Conservation (phyloP, 352 stramenopile genomes). For the Globisporangium splendens region DNA sequence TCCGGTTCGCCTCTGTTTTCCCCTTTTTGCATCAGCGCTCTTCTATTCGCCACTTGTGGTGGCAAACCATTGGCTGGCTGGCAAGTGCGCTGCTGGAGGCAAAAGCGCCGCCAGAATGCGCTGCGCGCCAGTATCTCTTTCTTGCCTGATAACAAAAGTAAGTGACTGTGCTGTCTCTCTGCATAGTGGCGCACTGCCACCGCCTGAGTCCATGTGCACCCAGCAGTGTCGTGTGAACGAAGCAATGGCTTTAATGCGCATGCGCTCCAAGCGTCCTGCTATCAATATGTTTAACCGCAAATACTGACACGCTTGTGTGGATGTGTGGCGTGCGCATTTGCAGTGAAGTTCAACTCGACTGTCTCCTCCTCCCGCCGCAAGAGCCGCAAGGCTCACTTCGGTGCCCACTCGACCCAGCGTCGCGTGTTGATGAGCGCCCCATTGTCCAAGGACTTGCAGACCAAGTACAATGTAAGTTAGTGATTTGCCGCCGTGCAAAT, state of each 20-base stretch:
- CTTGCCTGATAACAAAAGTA: constrained; percentile 86
- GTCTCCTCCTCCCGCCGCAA: constrained; percentile 96
- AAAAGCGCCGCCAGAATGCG: background rate
- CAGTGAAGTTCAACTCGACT: constrained; percentile 94
- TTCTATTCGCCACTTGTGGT: background rate
- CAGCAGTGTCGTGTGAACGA: background rate
- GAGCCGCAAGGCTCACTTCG: constrained; percentile 99
- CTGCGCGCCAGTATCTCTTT: constrained; percentile 73
- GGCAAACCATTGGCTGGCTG: constrained; percentile 27
- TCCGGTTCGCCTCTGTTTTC: background rate
- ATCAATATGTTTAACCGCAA: background rate
- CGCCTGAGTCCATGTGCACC: background rate
- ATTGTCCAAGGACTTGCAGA: constrained; percentile 99
- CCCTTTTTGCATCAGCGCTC: background rate
- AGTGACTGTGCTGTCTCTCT: constrained; percentile 16
- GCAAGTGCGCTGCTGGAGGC: background rate
- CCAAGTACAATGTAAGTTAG: constrained; percentile 98
- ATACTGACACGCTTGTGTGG: background rate
- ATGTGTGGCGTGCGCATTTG: background rate
- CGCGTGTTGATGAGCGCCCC: constrained; percentile 97
- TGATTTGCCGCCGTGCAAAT: constrained; percentile 24
- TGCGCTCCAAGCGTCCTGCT: background rate
- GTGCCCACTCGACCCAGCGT: constrained; percentile 94
- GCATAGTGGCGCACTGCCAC: background rate
- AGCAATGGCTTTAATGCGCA: too few species aligned